Base-by-base conservation (phyloP, 257 asterid genomes). In the Petrea volubilis region DNA sequence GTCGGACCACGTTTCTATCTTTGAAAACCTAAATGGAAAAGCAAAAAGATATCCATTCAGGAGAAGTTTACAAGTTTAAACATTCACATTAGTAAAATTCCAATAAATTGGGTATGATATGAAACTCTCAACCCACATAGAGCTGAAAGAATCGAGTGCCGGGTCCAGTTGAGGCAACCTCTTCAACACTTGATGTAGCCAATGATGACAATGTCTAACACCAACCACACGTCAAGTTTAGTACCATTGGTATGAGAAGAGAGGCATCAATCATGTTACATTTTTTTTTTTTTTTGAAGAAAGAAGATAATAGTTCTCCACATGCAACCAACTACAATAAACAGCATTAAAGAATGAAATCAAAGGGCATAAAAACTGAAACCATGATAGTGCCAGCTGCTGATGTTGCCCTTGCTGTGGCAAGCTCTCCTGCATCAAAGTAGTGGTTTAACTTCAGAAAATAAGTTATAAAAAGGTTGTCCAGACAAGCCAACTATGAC, bases 301-400 rank as follows among this genome's bases (percentile, higher is more conserved):
- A n/a, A n/a, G n/a, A n/a, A n/a, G n/a, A n/a, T n/a, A n/a, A n/a
- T n/a, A n/a, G n/a, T n/a, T n/a, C n/a, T n/a, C n/a, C n/a, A n/a
- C n/a, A n/a, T n/a, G n/a, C 31, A 70, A 65, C 23, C 73, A 59
- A 14, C 23, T 33, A 36, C 24, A 50, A 23, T 11, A 9, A 41
- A 53, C 13, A 28, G 15, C 12, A 47, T 8, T 25, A 41, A 57
- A 68, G 13, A 43, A 36, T 15, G 33, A 55, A 49, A 6, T 7
- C 1, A 33, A 53, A 77, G 13, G 28, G 50, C 57, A 40, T 23
- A 64, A 75, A 64, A 67, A 46, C 74, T 17, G 73, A 61, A 63
- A 89, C 97, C 97, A 92, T 87, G 68, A 92, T 80, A 61, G 97
- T 92, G 69, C 93, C 89, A 38, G 97, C 92, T 24, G 96, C 78